A percentile compares a stretch with the other conserved stretches of the same genome.
phyloP scores from a whole-genome alignment of 768 basidiomycete genomes.

The Cytidiella melzeri region DNA sequence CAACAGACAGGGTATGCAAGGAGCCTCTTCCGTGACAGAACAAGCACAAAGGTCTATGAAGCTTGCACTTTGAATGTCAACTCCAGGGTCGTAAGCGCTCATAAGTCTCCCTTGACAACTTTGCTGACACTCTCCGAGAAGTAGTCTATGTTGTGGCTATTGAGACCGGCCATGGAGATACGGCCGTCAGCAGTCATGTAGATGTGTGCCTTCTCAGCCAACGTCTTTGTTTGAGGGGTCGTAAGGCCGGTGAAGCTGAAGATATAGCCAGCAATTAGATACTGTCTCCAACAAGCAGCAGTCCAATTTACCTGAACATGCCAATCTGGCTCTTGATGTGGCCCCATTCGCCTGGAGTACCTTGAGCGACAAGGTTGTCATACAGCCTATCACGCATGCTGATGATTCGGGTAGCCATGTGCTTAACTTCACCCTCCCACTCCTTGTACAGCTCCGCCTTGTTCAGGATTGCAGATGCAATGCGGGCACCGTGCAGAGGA shows the following conservation, averaged over 20 bases:
- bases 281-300: not conserved
- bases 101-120: slow-evolving; percentile 74
- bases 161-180: slow-evolving; percentile 92
- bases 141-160: slow-evolving; percentile 78
- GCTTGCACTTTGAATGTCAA: not conserved
- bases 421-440: slow-evolving; percentile 91
- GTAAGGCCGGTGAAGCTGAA: slow-evolving; percentile 78
- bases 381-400: slow-evolving; percentile 85
- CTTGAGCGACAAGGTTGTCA: slow-evolving; percentile 66
- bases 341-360: slow-evolving; percentile 92
- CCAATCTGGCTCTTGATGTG: slow-evolving; percentile 96
- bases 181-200: slow-evolving; percentile 95
- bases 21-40: not conserved
- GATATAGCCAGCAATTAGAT: not conserved
- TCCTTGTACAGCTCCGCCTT: slow-evolving; percentile 68
- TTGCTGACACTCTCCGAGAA: slow-evolving; percentile 84
- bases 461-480: slow-evolving; percentile 80
- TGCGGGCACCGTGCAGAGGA: slow-evolving; percentile 82
- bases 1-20: not conserved
- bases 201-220: slow-evolving; percentile 84
- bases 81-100: slow-evolving; percentile 1
- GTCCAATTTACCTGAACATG: slow-evolving; percentile 80
- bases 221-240: slow-evolving; percentile 67
- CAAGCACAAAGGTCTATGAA: not conserved
- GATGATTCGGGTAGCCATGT: slow-evolving; percentile 94